These are phyloP conservation scores for Suillus alpinus DNA, from an alignment of 768 basidiomycete species.

Conservation along the genomic window DNA sequence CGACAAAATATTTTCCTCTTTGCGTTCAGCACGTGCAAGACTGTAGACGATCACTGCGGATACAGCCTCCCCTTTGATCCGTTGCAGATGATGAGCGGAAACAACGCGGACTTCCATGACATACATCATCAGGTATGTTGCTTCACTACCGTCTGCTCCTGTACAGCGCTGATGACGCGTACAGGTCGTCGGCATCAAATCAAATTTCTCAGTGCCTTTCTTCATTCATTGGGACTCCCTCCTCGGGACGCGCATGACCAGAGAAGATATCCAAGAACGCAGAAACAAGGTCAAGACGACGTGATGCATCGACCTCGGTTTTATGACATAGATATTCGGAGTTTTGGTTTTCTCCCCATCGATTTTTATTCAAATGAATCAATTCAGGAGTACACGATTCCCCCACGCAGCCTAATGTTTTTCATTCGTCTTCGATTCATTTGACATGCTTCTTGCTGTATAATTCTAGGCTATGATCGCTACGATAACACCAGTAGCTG, in stretches of 20 bases:
- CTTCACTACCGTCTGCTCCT: not conserved
- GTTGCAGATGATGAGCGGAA: slow-evolving; percentile 76
- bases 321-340: not conserved
- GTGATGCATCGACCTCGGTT: slow-evolving; percentile 5
- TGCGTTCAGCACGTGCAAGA: slow-evolving; percentile 80
- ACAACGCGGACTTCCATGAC: slow-evolving; percentile 97
- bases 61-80: slow-evolving; percentile 91
- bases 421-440: not conserved
- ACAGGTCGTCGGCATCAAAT: slow-evolving; percentile 72
- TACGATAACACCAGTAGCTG: too few relatives aligned
- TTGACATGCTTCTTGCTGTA: not conserved
- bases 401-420: not conserved
- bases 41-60: slow-evolving; percentile 95
- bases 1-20: slow-evolving; percentile 88
- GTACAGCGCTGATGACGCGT: not conserved
- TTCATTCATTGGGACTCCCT: slow-evolving; percentile 89
- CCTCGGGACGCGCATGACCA: slow-evolving; percentile 78
- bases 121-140: slow-evolving; percentile 85
- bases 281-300: slow-evolving; percentile 27
- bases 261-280: slow-evolving; percentile 55
- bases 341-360: not conserved
- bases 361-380: too few relatives aligned
- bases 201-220: slow-evolving; percentile 91
- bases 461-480: not conserved
- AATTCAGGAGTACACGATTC: not conserved